Base-by-base conservation (phyloP, 2,329 filamentous ascomycete genomes). In the Trichoderma lentiforme region DNA sequence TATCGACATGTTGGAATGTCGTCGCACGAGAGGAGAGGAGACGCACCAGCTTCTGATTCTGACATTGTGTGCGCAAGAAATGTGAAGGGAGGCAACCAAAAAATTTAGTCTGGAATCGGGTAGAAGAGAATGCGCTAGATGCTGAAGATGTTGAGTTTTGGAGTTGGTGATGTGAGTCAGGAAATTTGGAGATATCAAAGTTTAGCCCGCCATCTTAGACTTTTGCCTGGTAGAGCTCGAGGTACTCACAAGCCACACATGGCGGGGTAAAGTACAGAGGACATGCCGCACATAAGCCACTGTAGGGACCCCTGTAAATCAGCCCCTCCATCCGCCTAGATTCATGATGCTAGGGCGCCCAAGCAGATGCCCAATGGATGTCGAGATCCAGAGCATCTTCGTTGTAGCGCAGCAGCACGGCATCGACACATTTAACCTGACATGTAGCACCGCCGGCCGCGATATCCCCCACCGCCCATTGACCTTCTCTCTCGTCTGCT, bases 391-490 rank as follows among this genome's bases (percentile, higher is more conserved):
- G 32, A 28, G 39, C 61, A 43, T 53, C 43, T 30, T 56, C 69
- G 36, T 32, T 32, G 21, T 58, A 24, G 32, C 43, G 67, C 47
- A 65, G 43, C 28, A 28, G 36, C 34, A n/a, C 32, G 63, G 32
- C 68, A 51, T 63, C 24, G 32, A 65, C 36, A 34, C 72, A 39
- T 53, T 21, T 21, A 21, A 51, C 43, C 43, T 58, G 39, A 28
- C 34, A 39, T 70, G 12, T 24, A 21, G 53, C 43, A 51, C 43
- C 60, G 6, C 11, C 34, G 11, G n/a, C 58, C 53, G 6, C 15
- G 57, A 80, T 72, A 80, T 72, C 60, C 43, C 47, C 58, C 67
- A 56, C 57, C 68, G 39, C 68, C 39, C 51, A n/a, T 43, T 24
- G 2, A 30, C 30, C 32, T 57, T 43, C 24, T 24, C n/a, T n/a